Conservation (phyloP, 495 filamentous ascomycete species). For the Cudoniella acicularis region DNA sequence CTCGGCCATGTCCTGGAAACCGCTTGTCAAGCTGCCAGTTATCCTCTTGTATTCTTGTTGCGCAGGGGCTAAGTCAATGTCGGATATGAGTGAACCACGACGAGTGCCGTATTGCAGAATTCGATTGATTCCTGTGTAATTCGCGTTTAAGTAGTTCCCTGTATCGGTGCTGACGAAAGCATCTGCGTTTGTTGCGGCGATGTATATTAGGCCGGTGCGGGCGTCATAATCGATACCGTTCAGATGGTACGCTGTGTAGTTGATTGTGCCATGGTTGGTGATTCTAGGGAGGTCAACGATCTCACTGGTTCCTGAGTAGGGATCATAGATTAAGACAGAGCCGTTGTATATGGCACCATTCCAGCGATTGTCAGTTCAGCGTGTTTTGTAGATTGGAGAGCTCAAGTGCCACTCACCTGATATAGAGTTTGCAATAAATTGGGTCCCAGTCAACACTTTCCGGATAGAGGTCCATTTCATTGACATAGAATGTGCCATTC, state of each 20-base stretch:
- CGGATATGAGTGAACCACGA: neutral
- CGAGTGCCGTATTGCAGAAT: neutral
- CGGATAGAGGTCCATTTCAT: neutral
- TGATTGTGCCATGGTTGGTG: neutral
- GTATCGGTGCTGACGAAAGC: neutral
- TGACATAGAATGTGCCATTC: neutral
- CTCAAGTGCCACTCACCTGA: neutral
- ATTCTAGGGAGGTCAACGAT: neutral
- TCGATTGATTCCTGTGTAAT: neutral
- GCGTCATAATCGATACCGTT: slow-evolving; percentile 1
- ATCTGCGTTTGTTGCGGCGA: neutral
- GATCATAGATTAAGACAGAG: neutral
- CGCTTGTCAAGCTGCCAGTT: neutral
- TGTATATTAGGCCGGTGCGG: neutral
- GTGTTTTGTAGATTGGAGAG: neutral
- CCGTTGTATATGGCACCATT: neutral
- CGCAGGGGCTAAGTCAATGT: neutral
- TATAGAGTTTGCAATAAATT: neutral
- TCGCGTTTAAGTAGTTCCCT: neutral
- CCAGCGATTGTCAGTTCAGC: neutral
- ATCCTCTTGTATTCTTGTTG: neutral
- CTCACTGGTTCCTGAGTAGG: neutral
- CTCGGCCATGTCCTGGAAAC: slow-evolving; percentile 1
- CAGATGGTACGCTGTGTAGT: neutral
- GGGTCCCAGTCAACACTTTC: slow-evolving; percentile 4